phyloP scores from a whole-genome alignment of 2,329 filamentous ascomycete species.

The Rachicladosporium sp. region DNA sequence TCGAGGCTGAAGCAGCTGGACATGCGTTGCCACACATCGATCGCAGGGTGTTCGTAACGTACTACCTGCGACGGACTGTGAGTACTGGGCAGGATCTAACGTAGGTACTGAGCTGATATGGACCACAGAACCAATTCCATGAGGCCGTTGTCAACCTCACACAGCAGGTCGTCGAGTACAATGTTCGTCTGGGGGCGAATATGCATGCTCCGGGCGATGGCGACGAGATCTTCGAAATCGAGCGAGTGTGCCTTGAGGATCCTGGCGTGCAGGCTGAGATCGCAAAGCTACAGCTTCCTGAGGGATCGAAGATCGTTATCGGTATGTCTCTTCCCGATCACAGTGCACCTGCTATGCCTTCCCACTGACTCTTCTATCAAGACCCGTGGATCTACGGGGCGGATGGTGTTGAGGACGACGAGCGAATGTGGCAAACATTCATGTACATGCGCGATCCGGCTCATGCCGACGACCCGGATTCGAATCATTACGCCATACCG shows the following conservation, averaged over 20 bases:
- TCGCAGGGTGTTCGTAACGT: slow-evolving; percentile 37
- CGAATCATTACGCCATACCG: slow-evolving; percentile 57
- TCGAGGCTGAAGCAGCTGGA: slow-evolving; percentile 20
- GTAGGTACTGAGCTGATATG: slow-evolving; percentile 1
- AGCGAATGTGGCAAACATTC: slow-evolving; percentile 49
- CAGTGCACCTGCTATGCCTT: background rate
- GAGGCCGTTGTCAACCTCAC: slow-evolving; percentile 47
- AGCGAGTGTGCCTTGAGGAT: slow-evolving; percentile 44
- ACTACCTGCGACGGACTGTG: slow-evolving; percentile 49
- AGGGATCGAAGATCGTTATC: slow-evolving; percentile 43
- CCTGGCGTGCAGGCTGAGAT: slow-evolving; percentile 46
- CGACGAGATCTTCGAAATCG: slow-evolving; percentile 48
- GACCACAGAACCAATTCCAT: slow-evolving; percentile 45
- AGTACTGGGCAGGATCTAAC: slow-evolving; percentile 10
- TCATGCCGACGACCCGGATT: slow-evolving; percentile 48
- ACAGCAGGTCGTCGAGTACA: slow-evolving; percentile 39
- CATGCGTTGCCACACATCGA: slow-evolving; percentile 35
- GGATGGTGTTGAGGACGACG: slow-evolving; percentile 37
- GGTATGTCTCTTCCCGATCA: slow-evolving; percentile 21
- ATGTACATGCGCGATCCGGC: slow-evolving; percentile 53
- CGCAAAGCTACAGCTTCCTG: slow-evolving; percentile 45
- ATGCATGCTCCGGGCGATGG: slow-evolving; percentile 46
- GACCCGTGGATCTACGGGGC: slow-evolving; percentile 17
- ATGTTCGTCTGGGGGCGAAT: slow-evolving; percentile 46
- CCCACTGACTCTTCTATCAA: background rate